Percentiles rank a stretch among this genome's conserved stretches.
These are phyloP conservation scores for Ophiosphaerella narmari DNA, from an alignment of 2,329 filamentous ascomycete species.

Conservation along the genomic window DNA sequence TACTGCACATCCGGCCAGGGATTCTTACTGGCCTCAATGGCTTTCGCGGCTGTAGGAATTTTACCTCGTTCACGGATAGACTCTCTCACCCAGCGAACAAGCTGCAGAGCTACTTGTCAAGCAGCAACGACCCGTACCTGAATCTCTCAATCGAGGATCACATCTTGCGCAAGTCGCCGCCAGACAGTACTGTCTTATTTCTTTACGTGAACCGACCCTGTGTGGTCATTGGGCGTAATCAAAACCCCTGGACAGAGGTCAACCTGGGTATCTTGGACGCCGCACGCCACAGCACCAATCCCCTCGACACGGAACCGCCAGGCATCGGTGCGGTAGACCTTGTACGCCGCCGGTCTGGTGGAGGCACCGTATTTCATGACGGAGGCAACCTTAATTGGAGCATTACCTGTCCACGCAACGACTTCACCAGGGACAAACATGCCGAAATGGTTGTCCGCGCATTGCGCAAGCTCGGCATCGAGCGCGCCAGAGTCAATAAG, in stretches of 20 bases:
- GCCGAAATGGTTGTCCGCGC: conserved; percentile 93
- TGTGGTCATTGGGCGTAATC: conserved; percentile 91
- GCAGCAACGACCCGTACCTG: conserved; percentile 73
- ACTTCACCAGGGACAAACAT: conserved; percentile 83
- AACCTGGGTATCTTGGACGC: conserved; percentile 68
- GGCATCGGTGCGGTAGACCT: conserved; percentile 59
- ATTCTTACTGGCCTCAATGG: not conserved
- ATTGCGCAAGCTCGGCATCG: conserved; percentile 63
- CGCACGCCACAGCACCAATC: conserved; percentile 26
- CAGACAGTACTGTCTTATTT: conserved; percentile 77
- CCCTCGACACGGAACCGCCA: conserved; percentile 42
- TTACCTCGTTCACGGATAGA: conserved; percentile 35
- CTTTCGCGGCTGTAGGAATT: conserved; percentile 3
- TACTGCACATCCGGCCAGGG: not conserved
- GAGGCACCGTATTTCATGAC: conserved; percentile 94
- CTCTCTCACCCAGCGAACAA: conserved; percentile 37
- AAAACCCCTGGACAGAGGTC: conserved; percentile 95
- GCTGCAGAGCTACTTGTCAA: conserved; percentile 54
- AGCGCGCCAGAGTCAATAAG: conserved; percentile 75
- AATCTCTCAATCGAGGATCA: conserved; percentile 96
- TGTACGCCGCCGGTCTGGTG: conserved; percentile 83
- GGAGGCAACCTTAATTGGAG: conserved; percentile 92
- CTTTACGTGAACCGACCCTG: conserved; percentile 87
- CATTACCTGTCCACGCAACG: conserved; percentile 77
- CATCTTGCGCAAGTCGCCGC: conserved; percentile 74